Evolutionary conservation across 768 basidiomycete species (phyloP), one percentile per base, ranked within the genome.

Genomic region (Lactarius psammicola): DNA sequence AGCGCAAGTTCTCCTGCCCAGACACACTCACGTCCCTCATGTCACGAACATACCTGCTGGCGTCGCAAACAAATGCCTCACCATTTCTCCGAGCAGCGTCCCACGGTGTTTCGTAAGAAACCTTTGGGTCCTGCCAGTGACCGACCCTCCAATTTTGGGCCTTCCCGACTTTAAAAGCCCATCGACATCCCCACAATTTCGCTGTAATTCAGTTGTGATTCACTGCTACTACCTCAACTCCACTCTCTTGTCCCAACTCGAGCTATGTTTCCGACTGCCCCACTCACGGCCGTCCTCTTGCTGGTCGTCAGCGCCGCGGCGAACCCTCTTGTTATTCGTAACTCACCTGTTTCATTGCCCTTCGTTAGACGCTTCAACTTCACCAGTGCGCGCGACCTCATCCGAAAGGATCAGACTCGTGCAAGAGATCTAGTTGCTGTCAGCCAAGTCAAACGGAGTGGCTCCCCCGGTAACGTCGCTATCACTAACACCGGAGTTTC

Each of bases 291-390:
- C 7, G 49, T 72, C 34, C 63, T 73, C 57, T 34, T 72, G 28
- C 69, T 75, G 51, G 70, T 68, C 20, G 34, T 28, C 20, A 42
- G 10, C 30, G 67, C 72, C 30, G 57, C 70, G 4, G 72, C 73
- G 44, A 73, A 54, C 59, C 68, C 73, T 17, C 63, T 74, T 36
- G 69, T 70, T 60, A 60, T 70, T 28, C 68, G 64, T 59, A 62
- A 73, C 26, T 58, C 64, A 56, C 62, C 66, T 53, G 62, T 77
- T 49, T 80, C 80, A 4, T 71, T 87, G 20, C 79, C 82, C 23
- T 72, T 88, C 54, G 80, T 83, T n/a, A 82, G 81, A 72, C 77
- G 77, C 65, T 70, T 86, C 71, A 86, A 87, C 74, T 66, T 78
- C 66, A 83, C 78, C 18, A 82, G 83, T 68, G 69, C 80, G 15